These are phyloP conservation scores for Colletotrichum plurivorum DNA, from an alignment of 2,329 filamentous ascomycete species.

Conservation along the genomic window DNA sequence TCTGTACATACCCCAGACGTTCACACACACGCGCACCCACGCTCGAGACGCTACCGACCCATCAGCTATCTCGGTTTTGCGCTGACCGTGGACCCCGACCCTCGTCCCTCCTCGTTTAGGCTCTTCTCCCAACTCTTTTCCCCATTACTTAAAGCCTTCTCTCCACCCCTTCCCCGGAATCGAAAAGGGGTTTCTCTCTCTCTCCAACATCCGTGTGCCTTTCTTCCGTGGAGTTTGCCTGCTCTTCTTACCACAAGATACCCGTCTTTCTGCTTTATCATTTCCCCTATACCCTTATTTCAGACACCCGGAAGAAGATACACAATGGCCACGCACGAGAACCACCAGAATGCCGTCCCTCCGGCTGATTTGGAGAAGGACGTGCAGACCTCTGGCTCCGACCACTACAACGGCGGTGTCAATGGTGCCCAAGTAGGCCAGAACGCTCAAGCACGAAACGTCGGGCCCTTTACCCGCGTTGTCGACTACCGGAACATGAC, in stretches of 20 bases:
- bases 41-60: constrained; percentile 27
- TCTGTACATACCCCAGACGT: constrained; percentile 38
- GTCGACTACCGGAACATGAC: constrained; percentile 39
- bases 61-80: constrained; percentile 29
- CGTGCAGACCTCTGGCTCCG: constrained; percentile 34
- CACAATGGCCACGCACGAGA: constrained; percentile 39
- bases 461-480: constrained; percentile 36
- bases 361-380: constrained; percentile 39
- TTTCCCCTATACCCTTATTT: background rate
- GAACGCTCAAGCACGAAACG: constrained; percentile 27
- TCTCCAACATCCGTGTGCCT: constrained; percentile 24
- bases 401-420: constrained; percentile 34
- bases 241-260: constrained; percentile 18
- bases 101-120: constrained; percentile 29
- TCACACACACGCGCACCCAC: constrained; percentile 19
- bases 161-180: constrained; percentile 23
- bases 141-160: constrained; percentile 37
- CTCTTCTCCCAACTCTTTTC: constrained; percentile 25
- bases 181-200: background rate
- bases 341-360: constrained; percentile 22
- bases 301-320: constrained; percentile 27
- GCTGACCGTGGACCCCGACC: constrained; percentile 31
- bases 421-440: constrained; percentile 29
- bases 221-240: constrained; percentile 31
- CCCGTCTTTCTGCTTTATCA: background rate